Evolutionary conservation across 805 yeast species (phyloP), one percentile per base, ranked within the genome.

Genomic region (Candida suzukii): DNA sequence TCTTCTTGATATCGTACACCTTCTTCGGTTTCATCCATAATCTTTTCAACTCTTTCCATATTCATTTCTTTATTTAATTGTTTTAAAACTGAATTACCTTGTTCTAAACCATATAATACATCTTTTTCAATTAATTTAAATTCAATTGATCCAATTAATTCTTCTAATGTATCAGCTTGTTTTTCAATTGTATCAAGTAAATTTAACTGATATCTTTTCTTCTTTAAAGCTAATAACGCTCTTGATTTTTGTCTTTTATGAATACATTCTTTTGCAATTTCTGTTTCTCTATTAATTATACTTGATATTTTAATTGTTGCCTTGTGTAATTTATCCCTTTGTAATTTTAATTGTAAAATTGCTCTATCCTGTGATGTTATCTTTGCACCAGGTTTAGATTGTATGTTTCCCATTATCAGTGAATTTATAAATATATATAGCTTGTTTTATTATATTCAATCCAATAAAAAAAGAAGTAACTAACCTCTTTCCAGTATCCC

Each of bases 61-160:
- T 76, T 78, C 76, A 90, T 76, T 52, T 91, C 96, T 37, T 67
- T 64, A 58, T 93, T 93, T 45, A 93, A 68, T 50, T 76, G 78
- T 48, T 74, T 80, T 50, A 93, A 71, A 12, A 87, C 86, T 39
- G 71, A 64, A 54, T 84, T 88, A 20, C 99, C 98, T 48, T 83
- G 80, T 50, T 80, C 71, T 25, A 93, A 66, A 0, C 97, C 96
- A 44, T 73, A 74, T 3, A 90, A 50, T 33, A 93, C 88, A 52
- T 88, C 95, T 47, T 79, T 78, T 57, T 93, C 98, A 26, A 93
- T 80, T 43, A 87, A 64, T 53, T 95, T 91, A 64, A 88, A 88
- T 61, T 93, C 98, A 29, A 93, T 83, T 10, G 80, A 80, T 19
- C 79, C 74, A 9, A 87, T 83, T 58, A 93, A 73, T 45, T 77